A percentile compares a stretch with the other conserved stretches of the same genome.
Conservation (phyloP, 2,329 filamentous ascomycete genomes). For the Monilinia polystroma region DNA sequence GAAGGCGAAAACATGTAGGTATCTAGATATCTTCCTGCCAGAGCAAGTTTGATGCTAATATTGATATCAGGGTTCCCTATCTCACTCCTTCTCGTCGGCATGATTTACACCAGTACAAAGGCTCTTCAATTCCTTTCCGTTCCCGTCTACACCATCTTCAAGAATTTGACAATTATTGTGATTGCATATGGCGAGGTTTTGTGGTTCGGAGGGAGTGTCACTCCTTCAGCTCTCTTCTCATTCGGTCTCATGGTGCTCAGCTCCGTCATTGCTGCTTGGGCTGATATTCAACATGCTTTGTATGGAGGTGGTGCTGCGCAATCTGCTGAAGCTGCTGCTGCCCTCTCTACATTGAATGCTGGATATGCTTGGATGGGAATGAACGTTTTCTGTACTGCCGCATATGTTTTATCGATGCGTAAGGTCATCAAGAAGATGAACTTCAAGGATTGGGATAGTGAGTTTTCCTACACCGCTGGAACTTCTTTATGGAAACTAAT, state of each 20-base stretch:
- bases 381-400: constrained; percentile 92
- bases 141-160: constrained; percentile 99
- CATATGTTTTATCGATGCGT: constrained; percentile 89
- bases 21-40: constrained; percentile 3
- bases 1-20: constrained; percentile 87
- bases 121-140: constrained; percentile 95
- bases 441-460: constrained; percentile 99
- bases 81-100: constrained; percentile 90
- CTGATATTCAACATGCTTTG: constrained; percentile 86
- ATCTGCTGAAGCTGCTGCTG: constrained; percentile 60
- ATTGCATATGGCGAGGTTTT: constrained; percentile 98
- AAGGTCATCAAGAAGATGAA: constrained; percentile 99
- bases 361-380: constrained; percentile 98
- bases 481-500: constrained; percentile 38
- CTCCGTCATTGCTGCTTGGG: constrained; percentile 93
- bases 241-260: constrained; percentile 97
- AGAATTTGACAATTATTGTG: constrained; percentile 98
- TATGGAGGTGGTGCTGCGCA: constrained; percentile 44
- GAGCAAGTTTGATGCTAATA: constrained; percentile 3
- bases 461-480: constrained; percentile 45
- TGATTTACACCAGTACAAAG: constrained; percentile 98
- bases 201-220: constrained; percentile 95
- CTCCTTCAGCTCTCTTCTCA: constrained; percentile 81
- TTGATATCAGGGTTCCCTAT: constrained; percentile 80
- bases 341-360: constrained; percentile 86